Evolutionary conservation across 805 yeast genomes (phyloP).

Genomic region (Zygosaccharomyces lentus): DNA sequence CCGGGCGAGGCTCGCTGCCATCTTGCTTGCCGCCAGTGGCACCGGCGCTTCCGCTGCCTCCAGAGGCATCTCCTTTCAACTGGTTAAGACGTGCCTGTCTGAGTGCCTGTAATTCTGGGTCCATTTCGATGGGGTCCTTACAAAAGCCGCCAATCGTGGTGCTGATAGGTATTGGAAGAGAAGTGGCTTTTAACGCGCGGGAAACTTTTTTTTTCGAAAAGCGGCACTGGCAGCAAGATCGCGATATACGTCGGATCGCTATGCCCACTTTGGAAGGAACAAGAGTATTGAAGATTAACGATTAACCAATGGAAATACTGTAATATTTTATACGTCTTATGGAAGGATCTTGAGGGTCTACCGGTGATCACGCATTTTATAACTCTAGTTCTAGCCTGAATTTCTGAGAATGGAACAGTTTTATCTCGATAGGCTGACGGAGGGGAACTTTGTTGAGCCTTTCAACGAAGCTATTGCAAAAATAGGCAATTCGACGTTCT

Average conservation of each 20-base stretch:
- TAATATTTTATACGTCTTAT: no score
- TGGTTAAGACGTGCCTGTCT: constrained; percentile 90
- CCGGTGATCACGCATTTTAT: no score
- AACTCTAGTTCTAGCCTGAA: no score
- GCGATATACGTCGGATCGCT: background rate
- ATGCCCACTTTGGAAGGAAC: background rate
- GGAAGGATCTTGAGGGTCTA: no score
- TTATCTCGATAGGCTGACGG: no score
- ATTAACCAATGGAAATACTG: no score
- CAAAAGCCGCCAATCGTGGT: background rate
- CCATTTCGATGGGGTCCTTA: constrained; percentile 46
- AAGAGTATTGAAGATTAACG: no score
- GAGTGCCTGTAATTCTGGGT: constrained; percentile 85
- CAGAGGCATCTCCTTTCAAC: constrained; percentile 53
- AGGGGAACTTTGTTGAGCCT: no score
- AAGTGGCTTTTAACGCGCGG: constrained; percentile 3
- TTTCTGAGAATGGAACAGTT: no score
- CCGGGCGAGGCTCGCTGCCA: constrained; percentile 5
- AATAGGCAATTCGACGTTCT: no score
- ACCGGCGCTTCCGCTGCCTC: constrained; percentile 13
- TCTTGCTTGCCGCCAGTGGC: constrained; percentile 7
- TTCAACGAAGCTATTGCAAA: no score
- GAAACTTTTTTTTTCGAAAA: background rate
- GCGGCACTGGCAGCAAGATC: background rate
- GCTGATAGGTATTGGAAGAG: background rate